Evolutionary conservation across 78 protist species (phyloP).

Genomic region (Dictyostelium discoideum): DNA sequence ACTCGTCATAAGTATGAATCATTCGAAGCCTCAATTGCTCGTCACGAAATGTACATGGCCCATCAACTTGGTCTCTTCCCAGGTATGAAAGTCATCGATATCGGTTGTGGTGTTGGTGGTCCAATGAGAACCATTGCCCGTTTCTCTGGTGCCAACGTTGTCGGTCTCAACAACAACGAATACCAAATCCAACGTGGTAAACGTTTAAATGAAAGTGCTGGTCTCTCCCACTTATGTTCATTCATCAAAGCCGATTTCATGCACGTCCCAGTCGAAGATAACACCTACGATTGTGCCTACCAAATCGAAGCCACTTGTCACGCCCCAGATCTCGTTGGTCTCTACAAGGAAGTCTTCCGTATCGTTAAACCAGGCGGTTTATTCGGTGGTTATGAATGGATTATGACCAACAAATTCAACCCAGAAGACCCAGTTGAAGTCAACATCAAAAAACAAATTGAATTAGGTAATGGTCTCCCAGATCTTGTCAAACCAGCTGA

Average conservation of each 20-base stretch:
- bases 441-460: conserved; percentile 88
- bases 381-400: conserved; percentile 93
- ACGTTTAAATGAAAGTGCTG: conserved; percentile 17
- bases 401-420: conserved; percentile 90
- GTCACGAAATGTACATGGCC: conserved; percentile 94
- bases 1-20: conserved; percentile 84
- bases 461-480: conserved; percentile 92
- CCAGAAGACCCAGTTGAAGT: conserved; percentile 76
- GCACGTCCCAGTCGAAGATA: conserved; percentile 85
- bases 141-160: conserved; percentile 90
- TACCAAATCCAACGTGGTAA: conserved; percentile 89
- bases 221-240: conserved; percentile 61
- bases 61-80: conserved; percentile 79
- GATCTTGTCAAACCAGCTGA: conserved; percentile 65
- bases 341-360: conserved; percentile 88
- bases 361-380: conserved; percentile 92
- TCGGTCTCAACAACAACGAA: conserved; percentile 93
- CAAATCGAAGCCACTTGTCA: conserved; percentile 96
- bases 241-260: conserved; percentile 90
- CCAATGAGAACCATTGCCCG: conserved; percentile 91
- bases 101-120: conserved; percentile 98
- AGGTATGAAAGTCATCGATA: conserved; percentile 89
- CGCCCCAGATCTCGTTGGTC: conserved; percentile 86
- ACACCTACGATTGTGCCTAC: conserved; percentile 89
- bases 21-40: conserved; percentile 77